Base-by-base conservation (phyloP, 345 rosid genomes). In the Fremontodendron californicum region DNA sequence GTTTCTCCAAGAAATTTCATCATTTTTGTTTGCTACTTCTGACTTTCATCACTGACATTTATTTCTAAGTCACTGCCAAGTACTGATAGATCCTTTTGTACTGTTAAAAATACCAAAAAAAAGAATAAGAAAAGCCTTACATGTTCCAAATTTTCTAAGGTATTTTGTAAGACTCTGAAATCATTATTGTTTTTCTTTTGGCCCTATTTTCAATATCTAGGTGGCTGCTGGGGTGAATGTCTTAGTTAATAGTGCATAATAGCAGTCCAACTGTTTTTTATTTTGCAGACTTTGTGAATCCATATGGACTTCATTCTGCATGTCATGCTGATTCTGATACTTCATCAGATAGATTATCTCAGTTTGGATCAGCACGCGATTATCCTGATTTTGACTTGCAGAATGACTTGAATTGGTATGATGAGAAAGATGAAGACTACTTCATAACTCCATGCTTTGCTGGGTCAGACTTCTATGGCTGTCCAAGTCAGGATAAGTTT, bases 361-460 rank as follows among this genome's bases (percentile, higher is more conserved):
- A 93, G 55, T 96, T 96, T 78, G 98, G 91, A 19, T 92, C 99
- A 0, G 96, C 99, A 18, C 91, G 96, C 0, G 89, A 91, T 23
- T 93, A 91, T 75, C 87, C 87, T 1, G 97, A 90, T 83, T 79
- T 78, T 7, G 92, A 89, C 64, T 76, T 84, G 84, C 93, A 90
- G 85, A 88, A 87, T 67, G 96, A 90, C 85, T 75, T 84, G 35
- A 82, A 78, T 78, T 86, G 87, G 82, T 71, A 84, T 5, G 90
- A 90, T 31, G 92, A 89, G 61, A 88, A 84, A 82, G 92, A 87
- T 35, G 96, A 88, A 29, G 94, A 91, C 31, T 74, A 83, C 79
- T 90, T 92, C 81, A 68, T 91, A 95, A 91, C 89, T 75, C 97
- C 97, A 18, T 83, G 82, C 73, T 87, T 88, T 73, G 83, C 77